Conservation (phyloP, 148 eudicot species). For the Salicornia ramosissima region DNA sequence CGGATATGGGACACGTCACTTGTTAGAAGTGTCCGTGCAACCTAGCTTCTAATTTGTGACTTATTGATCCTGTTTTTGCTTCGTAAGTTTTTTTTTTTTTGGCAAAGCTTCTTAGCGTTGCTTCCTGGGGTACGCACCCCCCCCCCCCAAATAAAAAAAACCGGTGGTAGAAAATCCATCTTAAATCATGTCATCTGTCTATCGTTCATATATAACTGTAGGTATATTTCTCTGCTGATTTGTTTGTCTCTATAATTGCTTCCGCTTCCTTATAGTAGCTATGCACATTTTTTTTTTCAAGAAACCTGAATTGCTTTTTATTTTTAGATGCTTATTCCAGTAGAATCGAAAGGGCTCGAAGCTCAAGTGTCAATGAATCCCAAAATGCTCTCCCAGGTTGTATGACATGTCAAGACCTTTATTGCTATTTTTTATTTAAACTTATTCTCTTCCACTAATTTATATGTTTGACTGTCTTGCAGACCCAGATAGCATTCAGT, state of each 20-base stretch:
- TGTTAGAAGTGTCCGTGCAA: too few relatives aligned
- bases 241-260: not conserved
- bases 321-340: conserved; percentile 44
- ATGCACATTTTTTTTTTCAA: not conserved
- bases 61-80: not conserved
- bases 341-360: conserved; percentile 39
- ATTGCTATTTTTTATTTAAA: not conserved
- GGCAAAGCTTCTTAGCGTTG: not conserved
- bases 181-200: not conserved
- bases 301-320: conserved; percentile 9
- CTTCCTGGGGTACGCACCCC: not conserved
- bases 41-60: not conserved
- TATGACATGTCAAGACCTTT: not conserved
- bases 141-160: not conserved
- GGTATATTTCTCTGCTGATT: not conserved
- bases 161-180: not conserved
- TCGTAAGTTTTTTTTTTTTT: not conserved
- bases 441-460: not conserved
- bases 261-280: not conserved
- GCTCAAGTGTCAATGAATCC: conserved; percentile 40
- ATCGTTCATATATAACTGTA: conserved; percentile 2
- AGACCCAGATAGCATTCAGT: conserved; percentile 74
- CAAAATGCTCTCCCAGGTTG: conserved; percentile 38
- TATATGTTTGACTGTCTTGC: conserved; percentile 30
- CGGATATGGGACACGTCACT: too few relatives aligned